Percentiles rank a stretch among this genome's conserved stretches.
These are phyloP conservation scores for Xylariaceae sp. DNA, from an alignment of 2,329 filamentous ascomycete genomes.

Conservation along the genomic window DNA sequence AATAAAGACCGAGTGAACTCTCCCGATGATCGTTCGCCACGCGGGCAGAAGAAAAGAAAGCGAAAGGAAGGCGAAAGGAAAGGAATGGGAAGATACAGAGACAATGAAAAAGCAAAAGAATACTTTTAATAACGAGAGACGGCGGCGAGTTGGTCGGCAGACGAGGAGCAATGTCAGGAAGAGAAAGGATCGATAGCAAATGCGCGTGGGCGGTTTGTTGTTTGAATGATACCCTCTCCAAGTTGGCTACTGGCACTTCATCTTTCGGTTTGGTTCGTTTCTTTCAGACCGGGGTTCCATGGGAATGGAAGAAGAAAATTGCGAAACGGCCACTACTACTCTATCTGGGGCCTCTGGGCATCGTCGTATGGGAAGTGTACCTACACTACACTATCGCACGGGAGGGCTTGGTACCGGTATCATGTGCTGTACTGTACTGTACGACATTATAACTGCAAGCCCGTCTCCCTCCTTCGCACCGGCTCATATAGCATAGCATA, in stretches of 20 bases:
- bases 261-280: constrained; percentile 13
- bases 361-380: neutral
- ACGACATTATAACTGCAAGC: neutral
- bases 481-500: neutral
- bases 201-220: constrained; percentile 23
- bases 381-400: too few relatives aligned
- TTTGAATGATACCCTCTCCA: constrained; percentile 22
- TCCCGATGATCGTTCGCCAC: constrained; percentile 1
- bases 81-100: neutral
- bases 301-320: constrained; percentile 3
- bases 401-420: neutral
- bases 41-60: neutral
- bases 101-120: neutral
- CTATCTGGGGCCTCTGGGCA: neutral
- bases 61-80: neutral
- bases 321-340: constrained; percentile 7
- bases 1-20: neutral
- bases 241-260: constrained; percentile 6
- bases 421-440: neutral
- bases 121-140: constrained; percentile 12
- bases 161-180: constrained; percentile 9
- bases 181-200: constrained; percentile 19
- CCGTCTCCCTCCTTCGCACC: neutral
- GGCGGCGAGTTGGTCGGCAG: constrained; percentile 10
- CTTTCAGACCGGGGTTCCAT: constrained; percentile 11